A percentile compares a stretch with the other conserved stretches of the same genome.
phyloP scores from a whole-genome alignment of 2,329 filamentous ascomycete species.

The Colletotrichum liaoningense region DNA sequence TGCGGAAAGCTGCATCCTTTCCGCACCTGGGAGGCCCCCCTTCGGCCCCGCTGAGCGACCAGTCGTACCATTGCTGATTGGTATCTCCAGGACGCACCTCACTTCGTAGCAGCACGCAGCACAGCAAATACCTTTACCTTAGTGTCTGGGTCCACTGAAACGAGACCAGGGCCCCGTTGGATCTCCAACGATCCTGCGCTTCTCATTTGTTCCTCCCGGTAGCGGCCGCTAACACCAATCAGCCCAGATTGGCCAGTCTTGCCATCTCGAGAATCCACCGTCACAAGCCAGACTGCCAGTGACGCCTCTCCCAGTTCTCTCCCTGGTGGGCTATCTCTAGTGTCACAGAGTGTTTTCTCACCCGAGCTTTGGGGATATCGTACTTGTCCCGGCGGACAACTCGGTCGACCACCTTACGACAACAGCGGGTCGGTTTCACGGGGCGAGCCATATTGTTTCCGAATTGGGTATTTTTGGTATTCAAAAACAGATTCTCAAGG shows the following conservation, averaged over 20 bases:
- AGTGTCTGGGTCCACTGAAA: not conserved
- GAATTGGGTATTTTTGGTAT: conserved; percentile 3
- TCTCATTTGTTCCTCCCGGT: conserved; percentile 18
- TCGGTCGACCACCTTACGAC: not conserved
- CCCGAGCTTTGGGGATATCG: not conserved
- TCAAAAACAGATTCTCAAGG: not conserved
- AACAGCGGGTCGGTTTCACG: conserved; percentile 1
- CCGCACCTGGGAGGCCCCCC: conserved; percentile 6
- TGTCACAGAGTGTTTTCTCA: not conserved
- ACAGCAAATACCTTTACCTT: not conserved
- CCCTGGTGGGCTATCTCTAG: conserved; percentile 1
- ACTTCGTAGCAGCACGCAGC: not conserved
- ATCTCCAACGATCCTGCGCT: conserved; percentile 19
- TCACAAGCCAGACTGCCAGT: conserved; percentile 23
- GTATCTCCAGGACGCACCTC: conserved; percentile 1
- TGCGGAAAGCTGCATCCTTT: conserved; percentile 27
- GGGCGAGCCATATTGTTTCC: conserved; percentile 4
- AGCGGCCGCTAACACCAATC: conserved; percentile 25
- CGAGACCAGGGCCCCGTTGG: conserved; percentile 4
- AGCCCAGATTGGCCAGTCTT: conserved; percentile 1
- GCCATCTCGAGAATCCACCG: conserved; percentile 5
- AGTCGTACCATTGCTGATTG: conserved; percentile 20
- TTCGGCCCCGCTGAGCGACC: conserved; percentile 10
- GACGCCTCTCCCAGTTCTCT: not conserved
- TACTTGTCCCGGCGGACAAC: not conserved